phyloP scores from a whole-genome alignment of 2,329 filamentous ascomycete species.

The Helotiales sp. region DNA sequence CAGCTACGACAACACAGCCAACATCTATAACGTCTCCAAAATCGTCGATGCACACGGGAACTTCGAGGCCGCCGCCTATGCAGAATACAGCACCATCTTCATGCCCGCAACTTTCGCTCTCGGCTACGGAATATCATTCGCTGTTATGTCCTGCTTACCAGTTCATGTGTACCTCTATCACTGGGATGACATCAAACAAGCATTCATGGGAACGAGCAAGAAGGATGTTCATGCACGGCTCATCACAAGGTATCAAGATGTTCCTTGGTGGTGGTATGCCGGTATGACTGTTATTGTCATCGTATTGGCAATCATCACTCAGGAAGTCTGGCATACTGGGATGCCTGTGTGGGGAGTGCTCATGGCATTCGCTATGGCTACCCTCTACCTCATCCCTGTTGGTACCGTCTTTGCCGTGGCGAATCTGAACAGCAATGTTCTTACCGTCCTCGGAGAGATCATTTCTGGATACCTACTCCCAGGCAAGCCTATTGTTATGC shows the following conservation, averaged over 20 bases:
- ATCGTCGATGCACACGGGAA: conserved; percentile 55
- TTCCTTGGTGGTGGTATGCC: not conserved
- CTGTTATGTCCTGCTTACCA: conserved; percentile 57
- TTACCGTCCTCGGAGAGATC: conserved; percentile 48
- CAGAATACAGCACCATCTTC: conserved; percentile 64
- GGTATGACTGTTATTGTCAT: conserved; percentile 25
- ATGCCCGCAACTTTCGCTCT: conserved; percentile 58
- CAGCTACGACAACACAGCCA: conserved; percentile 64
- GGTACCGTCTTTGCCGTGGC: conserved; percentile 45
- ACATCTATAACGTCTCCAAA: conserved; percentile 57
- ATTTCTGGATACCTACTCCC: conserved; percentile 46
- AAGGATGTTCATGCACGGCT: conserved; percentile 53
- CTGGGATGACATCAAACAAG: conserved; percentile 60
- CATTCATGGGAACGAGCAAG: conserved; percentile 31
- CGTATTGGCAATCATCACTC: conserved; percentile 31
- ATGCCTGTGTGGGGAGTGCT: conserved; percentile 34
- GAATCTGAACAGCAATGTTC: conserved; percentile 47
- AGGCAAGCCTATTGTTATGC: conserved; percentile 69
- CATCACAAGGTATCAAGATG: conserved; percentile 54
- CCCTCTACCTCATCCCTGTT: conserved; percentile 34
- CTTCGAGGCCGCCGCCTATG: conserved; percentile 60
- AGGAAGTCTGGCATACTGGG: conserved; percentile 35
- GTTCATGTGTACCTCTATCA: conserved; percentile 68
- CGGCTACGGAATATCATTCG: conserved; percentile 62
- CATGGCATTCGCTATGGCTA: conserved; percentile 26